These are phyloP conservation scores for Jatropha multifida DNA, from an alignment of 441 rosid genomes.

Conservation along the genomic window DNA sequence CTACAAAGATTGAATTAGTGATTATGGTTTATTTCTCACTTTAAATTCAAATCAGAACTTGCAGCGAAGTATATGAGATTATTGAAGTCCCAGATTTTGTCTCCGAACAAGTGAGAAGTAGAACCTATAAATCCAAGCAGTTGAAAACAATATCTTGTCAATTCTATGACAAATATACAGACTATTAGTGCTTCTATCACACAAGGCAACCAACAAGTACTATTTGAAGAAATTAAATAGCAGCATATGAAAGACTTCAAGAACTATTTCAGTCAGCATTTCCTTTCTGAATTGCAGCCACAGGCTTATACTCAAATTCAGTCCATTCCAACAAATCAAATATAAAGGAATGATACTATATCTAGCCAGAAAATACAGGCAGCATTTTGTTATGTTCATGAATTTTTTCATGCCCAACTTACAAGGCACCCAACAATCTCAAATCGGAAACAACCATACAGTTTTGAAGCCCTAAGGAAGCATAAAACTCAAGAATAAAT, in stretches of 20 bases:
- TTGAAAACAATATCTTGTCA: neutral
- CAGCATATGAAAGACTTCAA: neutral
- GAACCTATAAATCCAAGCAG: neutral
- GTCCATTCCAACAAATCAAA: slow-evolving; percentile 1
- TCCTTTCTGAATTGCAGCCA: neutral
- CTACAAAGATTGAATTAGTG: neutral
- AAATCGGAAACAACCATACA: neutral
- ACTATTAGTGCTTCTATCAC: neutral
- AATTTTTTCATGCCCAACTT: neutral
- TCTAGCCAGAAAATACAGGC: neutral
- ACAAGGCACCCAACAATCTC: too few species aligned
- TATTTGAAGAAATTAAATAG: neutral
- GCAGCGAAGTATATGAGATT: neutral
- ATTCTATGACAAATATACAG: neutral
- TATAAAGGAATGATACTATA: neutral
- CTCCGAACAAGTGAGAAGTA: slow-evolving; percentile 8
- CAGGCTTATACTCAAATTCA: neutral
- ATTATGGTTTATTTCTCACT: neutral
- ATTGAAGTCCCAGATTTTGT: neutral
- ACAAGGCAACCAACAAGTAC: neutral
- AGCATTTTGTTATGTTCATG: neutral
- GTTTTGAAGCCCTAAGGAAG: neutral
- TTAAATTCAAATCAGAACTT: neutral
- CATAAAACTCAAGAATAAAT: neutral
- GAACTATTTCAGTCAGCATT: neutral